Conservation (phyloP, 164 flowering plant species). For the Aristolochia contorta region DNA sequence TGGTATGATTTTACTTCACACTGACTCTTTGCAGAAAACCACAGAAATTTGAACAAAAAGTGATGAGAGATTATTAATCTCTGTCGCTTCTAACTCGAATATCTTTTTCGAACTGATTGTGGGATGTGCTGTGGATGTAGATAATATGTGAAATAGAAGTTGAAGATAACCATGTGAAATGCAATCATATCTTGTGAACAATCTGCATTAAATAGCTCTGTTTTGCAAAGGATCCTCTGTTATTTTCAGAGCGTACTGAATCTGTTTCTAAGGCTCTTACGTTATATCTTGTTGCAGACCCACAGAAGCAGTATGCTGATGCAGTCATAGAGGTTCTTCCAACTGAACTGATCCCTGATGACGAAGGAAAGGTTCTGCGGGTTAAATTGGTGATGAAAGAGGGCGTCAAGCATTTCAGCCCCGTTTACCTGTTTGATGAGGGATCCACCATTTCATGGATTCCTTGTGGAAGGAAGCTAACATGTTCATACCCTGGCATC, state of each 20-base stretch:
- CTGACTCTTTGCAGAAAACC: not conserved
- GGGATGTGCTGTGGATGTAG: no score
- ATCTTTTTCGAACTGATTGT: no score
- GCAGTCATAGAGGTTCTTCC: slow-evolving; percentile 96
- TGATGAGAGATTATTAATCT: no score
- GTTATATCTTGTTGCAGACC: slow-evolving; percentile 43
- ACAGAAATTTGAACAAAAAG: no score
- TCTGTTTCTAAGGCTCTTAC: not conserved
- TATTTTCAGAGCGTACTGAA: not conserved
- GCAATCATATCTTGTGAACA: no score
- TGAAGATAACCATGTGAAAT: no score
- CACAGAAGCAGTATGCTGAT: slow-evolving; percentile 95
- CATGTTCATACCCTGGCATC: slow-evolving; percentile 99
- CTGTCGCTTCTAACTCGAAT: no score
- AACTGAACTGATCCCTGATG: slow-evolving; percentile 80
- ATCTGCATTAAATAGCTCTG: no score
- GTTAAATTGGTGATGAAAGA: slow-evolving; percentile 88
- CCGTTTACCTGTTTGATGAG: slow-evolving; percentile 91
- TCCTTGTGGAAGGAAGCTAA: slow-evolving; percentile 92
- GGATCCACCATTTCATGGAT: slow-evolving; percentile 97
- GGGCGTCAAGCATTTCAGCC: slow-evolving; percentile 73
- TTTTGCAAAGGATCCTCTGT: no score
- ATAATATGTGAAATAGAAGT: no score
- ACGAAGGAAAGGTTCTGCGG: slow-evolving; percentile 84
- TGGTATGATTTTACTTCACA: slow-evolving; percentile 32